Conservation (phyloP, 805 yeast species). For the Starmerella davenportii region DNA sequence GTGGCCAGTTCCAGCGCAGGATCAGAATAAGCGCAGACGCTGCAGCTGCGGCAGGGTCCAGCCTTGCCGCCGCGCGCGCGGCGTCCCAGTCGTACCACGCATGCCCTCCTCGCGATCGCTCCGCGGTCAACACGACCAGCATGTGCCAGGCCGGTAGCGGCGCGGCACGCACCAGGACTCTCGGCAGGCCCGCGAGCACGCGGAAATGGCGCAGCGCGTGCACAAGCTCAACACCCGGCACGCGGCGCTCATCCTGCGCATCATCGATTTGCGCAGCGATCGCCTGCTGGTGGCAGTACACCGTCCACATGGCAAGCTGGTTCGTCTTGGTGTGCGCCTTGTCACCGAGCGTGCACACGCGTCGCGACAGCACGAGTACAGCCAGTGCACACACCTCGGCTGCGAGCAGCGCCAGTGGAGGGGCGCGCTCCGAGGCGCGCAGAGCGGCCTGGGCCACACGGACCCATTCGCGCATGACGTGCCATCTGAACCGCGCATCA, state of each 20-base stretch:
- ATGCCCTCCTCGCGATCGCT: too few relatives aligned
- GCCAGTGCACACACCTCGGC: slow-evolving; percentile 3
- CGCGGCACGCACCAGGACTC: not conserved
- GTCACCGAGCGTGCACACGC: slow-evolving; percentile 1
- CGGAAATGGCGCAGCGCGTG: not conserved
- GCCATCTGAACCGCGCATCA: slow-evolving; percentile 1
- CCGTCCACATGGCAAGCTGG: slow-evolving; percentile 5
- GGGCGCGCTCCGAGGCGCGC: not conserved
- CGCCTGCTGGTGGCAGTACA: slow-evolving; percentile 5
- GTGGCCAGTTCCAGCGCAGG: slow-evolving; percentile 15
- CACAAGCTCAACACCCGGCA: slow-evolving; percentile 8
- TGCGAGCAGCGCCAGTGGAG: not conserved
- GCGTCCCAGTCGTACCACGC: slow-evolving; percentile 4
- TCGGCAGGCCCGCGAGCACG: slow-evolving; percentile 1
- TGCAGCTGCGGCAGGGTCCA: slow-evolving; percentile 2
- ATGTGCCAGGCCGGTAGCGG: slow-evolving; percentile 8
- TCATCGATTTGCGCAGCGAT: slow-evolving; percentile 7
- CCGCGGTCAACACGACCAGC: slow-evolving; percentile 3
- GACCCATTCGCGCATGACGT: slow-evolving; percentile 7
- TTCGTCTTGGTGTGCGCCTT: not conserved
- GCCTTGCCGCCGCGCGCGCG: not conserved
- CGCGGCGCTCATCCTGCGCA: not conserved
- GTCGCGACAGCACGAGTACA: not conserved
- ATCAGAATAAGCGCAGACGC: slow-evolving; percentile 7
- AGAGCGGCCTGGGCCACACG: slow-evolving; percentile 2